Evolutionary conservation across 208 protist genomes (phyloP), one percentile per base, ranked within the genome.

Genomic region (Trypanosoma congolense): DNA sequence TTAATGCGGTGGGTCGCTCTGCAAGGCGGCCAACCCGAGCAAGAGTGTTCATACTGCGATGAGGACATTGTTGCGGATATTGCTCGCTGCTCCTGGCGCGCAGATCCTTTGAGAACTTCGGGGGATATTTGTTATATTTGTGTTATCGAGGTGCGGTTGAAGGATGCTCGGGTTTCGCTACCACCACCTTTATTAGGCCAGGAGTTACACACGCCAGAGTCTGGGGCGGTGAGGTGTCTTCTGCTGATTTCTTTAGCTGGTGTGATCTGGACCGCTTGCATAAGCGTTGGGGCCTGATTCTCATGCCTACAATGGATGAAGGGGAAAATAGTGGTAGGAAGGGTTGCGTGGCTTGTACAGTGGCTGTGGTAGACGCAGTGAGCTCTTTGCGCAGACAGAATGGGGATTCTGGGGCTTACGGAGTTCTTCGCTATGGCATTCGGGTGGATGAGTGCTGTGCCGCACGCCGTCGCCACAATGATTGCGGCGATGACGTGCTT

Each of bases 1-100:
- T 38, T 89, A 30, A 21, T 46, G 16, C 69, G 61, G 45, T 92
- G 84, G 81, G 54, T 63, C 3, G 54, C 69, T n/a, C 56, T 92
- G 21, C 64, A 88, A 46, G 78, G 72, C 36, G 80, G 65, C 0
- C 33, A 65, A 3, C 14, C 52, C 2, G 60, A 65, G 33, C 75
- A 86, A 43, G 75, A 87, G 19, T 36, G 58, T 2, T 64, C 56
- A 22, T 47, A 58, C 33, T 70, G 61, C 47, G 42, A 59, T 12
- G 36, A 19, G 5, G 63, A 29, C 21, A 44, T 92, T 25, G 61
- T 65, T 26, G 38, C 26, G 40, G 52, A 50, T 24, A 76, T 92
- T 3, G 72, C 78, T 25, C 35, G 24, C 25, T 51, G 68, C 10
- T 55, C 77, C 14, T 86, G 80, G 73, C 77, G 84, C 4, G 58